Base-by-base conservation (phyloP, 1,284 basidiomycete species). In the Meira nashicola region DNA sequence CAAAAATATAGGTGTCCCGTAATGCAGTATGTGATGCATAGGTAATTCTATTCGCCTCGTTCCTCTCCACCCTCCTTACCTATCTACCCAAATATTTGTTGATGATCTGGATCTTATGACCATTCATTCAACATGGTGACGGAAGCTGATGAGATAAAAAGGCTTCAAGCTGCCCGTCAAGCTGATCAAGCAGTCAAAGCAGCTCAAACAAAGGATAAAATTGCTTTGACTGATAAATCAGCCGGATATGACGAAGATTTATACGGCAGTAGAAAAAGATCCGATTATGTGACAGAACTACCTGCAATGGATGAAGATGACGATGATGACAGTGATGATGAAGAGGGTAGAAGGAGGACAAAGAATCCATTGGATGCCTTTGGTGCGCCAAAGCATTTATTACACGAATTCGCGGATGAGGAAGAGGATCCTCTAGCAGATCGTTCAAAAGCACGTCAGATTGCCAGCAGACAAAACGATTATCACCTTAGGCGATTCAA, bases 341-440 rank as follows among this genome's bases (percentile, higher is more conserved):
- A 67, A n/a, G 62, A 62, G 9, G 59, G 55, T 19, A 15, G 21
- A 12, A 50, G 56, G 15, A 59, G 63, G 11, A 33, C 52, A 10
- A 25, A 21, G 8, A 78, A 78, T 49, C 74, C 74, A 6, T 70
- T 78, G 39, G 76, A 78, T 56, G 68, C 63, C 38, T 78, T 73
- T 80, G 91, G 92, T 55, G 92, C 85, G 44, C 92, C 94, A 8
- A 93, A 92, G 82, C 93, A 98, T 64, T 84, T 98, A 54, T 84
- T 97, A 38, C 86, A 92, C 80, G 95, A 98, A 80, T 96, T 96
- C 71, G 89, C 88, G 49, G 86, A 92, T 64, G 90, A 94, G 74
- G 83, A 90, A 77, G 82, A 89, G 71, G 93, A 98, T 79, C 92
- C 91, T 12, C 94, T 98, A 74, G 88, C 89, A 58, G 91, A 93